These are phyloP conservation scores for Elaeagnus macrophylla DNA, from an alignment of 306 rosid genomes.

Conservation along the genomic window DNA sequence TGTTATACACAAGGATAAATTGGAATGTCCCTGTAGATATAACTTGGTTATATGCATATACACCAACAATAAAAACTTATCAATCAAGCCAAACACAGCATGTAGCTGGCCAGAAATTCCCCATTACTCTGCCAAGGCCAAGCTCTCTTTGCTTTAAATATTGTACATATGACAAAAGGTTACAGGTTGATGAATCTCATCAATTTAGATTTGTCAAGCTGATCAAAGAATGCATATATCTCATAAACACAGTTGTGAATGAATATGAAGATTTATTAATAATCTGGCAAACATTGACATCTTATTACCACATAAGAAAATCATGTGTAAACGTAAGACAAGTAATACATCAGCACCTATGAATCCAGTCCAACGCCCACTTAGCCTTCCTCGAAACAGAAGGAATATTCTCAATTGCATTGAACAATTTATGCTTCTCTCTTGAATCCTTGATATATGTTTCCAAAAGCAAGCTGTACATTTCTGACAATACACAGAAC, in stretches of 20 bases:
- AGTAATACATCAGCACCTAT: constrained; percentile 35
- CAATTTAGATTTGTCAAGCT: too few species aligned
- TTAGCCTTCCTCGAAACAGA: constrained; percentile 77
- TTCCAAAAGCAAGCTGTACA: constrained; percentile 92
- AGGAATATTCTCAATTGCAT: constrained; percentile 75
- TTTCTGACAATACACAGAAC: constrained; percentile 40
- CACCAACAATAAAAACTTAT: too few species aligned
- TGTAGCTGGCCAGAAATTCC: too few species aligned
- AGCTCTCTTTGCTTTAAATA: too few species aligned
- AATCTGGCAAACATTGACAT: neutral
- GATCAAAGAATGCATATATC: too few species aligned
- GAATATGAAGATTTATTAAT: neutral
- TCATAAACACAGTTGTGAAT: neutral
- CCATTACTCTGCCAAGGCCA: too few species aligned
- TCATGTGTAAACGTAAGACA: neutral
- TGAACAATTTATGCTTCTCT: constrained; percentile 74
- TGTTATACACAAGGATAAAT: too few species aligned
- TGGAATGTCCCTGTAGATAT: too few species aligned
- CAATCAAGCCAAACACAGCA: too few species aligned
- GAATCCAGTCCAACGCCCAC: constrained; percentile 86
- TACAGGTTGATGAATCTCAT: too few species aligned
- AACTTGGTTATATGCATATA: too few species aligned
- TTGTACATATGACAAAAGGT: too few species aligned
- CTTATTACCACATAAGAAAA: neutral
- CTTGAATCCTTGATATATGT: constrained; percentile 73